Conservation (phyloP, 78 protist species). For the Tieghemostelium lacteum region DNA sequence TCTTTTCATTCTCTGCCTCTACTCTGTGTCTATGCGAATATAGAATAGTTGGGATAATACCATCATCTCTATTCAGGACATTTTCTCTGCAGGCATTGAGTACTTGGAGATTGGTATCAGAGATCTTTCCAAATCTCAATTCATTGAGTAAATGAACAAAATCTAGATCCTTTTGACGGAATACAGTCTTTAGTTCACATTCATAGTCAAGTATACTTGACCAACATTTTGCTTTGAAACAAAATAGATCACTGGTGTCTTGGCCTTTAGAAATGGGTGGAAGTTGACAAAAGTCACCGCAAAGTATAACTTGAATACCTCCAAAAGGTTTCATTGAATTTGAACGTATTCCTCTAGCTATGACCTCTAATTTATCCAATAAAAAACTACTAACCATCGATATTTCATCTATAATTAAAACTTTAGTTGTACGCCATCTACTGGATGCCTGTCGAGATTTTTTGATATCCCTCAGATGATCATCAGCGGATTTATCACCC, state of each 20-base stretch:
- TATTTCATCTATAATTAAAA: constrained; percentile 91
- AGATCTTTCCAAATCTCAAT: constrained; percentile 53
- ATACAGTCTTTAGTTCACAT: constrained; percentile 28
- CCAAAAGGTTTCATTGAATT: constrained; percentile 82
- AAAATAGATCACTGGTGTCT: constrained; percentile 7
- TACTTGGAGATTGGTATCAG: not conserved
- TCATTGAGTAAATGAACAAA: constrained; percentile 52
- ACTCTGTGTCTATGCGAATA: constrained; percentile 32
- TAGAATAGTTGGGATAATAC: constrained; percentile 65
- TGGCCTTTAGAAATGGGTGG: constrained; percentile 80
- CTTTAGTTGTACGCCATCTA: constrained; percentile 72
- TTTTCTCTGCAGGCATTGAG: constrained; percentile 2
- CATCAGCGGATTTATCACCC: constrained; percentile 33
- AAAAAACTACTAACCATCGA: constrained; percentile 86
- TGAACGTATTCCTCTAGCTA: constrained; percentile 64
- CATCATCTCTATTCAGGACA: constrained; percentile 3
- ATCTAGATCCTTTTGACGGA: constrained; percentile 54
- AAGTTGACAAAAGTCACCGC: constrained; percentile 92
- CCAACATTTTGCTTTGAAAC: constrained; percentile 74
- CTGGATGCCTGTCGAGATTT: not conserved
- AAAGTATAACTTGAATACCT: constrained; percentile 87
- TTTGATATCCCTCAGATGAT: not conserved
- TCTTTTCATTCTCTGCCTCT: constrained; percentile 33
- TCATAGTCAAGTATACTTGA: not conserved
- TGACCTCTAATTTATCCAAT: constrained; percentile 83